Percentiles rank a stretch among this genome's conserved stretches.
Conservation (phyloP, 805 yeast species). For the Saccharomycopsis microspora region DNA sequence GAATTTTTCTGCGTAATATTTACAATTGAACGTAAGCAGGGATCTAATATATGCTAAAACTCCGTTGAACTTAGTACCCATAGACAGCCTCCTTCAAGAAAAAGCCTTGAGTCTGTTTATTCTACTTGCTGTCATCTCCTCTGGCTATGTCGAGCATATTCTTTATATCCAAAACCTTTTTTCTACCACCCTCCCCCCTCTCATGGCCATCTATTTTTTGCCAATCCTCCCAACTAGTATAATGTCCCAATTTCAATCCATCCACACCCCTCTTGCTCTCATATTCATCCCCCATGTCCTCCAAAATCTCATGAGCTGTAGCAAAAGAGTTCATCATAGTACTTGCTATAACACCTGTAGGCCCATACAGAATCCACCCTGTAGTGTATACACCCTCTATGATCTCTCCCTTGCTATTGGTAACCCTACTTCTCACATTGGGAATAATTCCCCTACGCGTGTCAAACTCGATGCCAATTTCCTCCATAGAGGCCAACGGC, state of each 20-base stretch:
- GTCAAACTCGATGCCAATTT: conserved; percentile 39
- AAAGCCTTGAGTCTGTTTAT: too few relatives aligned
- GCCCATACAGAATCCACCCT: conserved; percentile 88
- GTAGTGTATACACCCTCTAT: conserved; percentile 55
- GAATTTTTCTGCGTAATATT: too few relatives aligned
- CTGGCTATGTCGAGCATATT: conserved; percentile 35
- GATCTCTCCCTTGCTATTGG: neutral
- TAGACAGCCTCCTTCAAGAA: too few relatives aligned
- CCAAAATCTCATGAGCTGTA: conserved; percentile 53
- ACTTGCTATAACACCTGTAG: conserved; percentile 82
- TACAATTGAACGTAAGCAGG: too few relatives aligned
- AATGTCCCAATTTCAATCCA: conserved; percentile 18
- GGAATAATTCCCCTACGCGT: conserved; percentile 30
- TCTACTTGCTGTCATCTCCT: neutral
- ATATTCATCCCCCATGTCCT: conserved; percentile 34
- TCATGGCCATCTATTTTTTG: conserved; percentile 42
- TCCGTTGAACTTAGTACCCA: too few relatives aligned
- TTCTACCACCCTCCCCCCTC: conserved; percentile 38
- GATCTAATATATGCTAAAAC: too few relatives aligned
- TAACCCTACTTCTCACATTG: conserved; percentile 20
- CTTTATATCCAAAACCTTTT: conserved; percentile 37
- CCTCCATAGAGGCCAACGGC: conserved; percentile 39
- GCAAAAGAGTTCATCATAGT: conserved; percentile 79
- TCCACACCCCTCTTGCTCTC: conserved; percentile 8
- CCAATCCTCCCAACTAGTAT: conserved; percentile 64